phyloP scores from a whole-genome alignment of 1,139 yeast genomes.

The Debaryomyces udenii region DNA sequence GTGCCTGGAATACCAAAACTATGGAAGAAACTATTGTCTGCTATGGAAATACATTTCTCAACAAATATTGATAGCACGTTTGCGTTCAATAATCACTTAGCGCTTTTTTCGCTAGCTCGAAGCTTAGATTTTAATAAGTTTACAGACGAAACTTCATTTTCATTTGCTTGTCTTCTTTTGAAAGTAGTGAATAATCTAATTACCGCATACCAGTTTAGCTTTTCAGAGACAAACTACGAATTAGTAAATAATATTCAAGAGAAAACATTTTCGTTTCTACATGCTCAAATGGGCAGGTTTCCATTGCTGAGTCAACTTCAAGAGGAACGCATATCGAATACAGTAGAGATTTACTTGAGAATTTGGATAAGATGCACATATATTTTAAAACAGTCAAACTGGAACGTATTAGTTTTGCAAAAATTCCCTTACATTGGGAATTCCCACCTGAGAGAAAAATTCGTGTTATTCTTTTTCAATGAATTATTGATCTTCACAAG shows the following conservation, averaged over 20 bases:
- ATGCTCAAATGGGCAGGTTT: conserved; percentile 39
- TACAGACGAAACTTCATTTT: conserved; percentile 14
- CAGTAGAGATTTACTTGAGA: conserved; percentile 32
- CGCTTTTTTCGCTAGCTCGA: conserved; percentile 13
- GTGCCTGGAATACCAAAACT: conserved; percentile 24
- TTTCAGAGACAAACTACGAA: not conserved
- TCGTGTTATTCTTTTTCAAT: conserved; percentile 31
- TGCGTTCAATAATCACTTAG: conserved; percentile 1
- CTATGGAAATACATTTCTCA: conserved; percentile 5
- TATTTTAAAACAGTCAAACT: conserved; percentile 27
- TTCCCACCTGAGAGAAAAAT: conserved; percentile 39
- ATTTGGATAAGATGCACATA: conserved; percentile 33
- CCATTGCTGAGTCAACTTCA: conserved; percentile 32
- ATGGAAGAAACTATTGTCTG: conserved; percentile 17
- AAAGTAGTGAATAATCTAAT: not conserved
- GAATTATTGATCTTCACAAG: conserved; percentile 29
- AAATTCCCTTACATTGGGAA: conserved; percentile 47
- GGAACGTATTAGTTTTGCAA: conserved; percentile 44
- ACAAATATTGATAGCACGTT: not conserved
- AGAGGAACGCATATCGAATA: conserved; percentile 24
- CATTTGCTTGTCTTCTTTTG: conserved; percentile 5
- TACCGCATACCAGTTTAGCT: not conserved
- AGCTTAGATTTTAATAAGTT: conserved; percentile 13
- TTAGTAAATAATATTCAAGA: conserved; percentile 11
- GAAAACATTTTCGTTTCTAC: conserved; percentile 18